Evolutionary conservation across 2,329 filamentous ascomycete species (phyloP).

Genomic region (Emmonsiellopsis sp.): DNA sequence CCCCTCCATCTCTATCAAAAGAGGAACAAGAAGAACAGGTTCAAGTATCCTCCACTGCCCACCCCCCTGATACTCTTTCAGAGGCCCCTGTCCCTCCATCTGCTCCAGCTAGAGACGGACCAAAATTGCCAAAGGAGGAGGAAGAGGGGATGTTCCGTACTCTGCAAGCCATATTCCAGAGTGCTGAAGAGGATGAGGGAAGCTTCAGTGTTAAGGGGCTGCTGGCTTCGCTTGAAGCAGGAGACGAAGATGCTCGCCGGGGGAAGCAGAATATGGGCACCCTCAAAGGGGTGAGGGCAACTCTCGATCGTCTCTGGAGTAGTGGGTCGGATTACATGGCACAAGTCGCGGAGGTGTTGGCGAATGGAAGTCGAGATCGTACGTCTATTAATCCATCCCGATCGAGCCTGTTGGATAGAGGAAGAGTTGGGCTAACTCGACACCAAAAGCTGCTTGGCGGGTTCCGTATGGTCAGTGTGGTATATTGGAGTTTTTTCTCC

Average conservation of each 20-base stretch:
- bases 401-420: neutral
- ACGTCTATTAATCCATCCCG: constrained; percentile 15
- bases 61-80: neutral
- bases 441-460: constrained; percentile 30
- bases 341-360: constrained; percentile 29
- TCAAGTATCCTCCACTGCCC: neutral
- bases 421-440: neutral
- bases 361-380: constrained; percentile 36
- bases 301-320: constrained; percentile 29
- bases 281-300: constrained; percentile 20
- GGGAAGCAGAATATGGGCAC: constrained; percentile 15
- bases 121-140: constrained; percentile 18
- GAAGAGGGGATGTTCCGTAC: constrained; percentile 26
- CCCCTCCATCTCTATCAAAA: neutral
- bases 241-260: constrained; percentile 18
- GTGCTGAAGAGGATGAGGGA: constrained; percentile 15
- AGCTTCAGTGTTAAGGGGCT: constrained; percentile 21
- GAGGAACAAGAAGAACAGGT: neutral
- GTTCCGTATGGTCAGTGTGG: constrained; percentile 30
- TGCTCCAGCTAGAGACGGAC: constrained; percentile 12
- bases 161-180: constrained; percentile 24
- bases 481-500: constrained; percentile 34
- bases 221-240: constrained; percentile 21
- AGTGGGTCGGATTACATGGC: constrained; percentile 26
- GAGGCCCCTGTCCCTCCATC: constrained; percentile 10